Conservation (phyloP, 306 rosid species). For the Abrus pulchellus region DNA sequence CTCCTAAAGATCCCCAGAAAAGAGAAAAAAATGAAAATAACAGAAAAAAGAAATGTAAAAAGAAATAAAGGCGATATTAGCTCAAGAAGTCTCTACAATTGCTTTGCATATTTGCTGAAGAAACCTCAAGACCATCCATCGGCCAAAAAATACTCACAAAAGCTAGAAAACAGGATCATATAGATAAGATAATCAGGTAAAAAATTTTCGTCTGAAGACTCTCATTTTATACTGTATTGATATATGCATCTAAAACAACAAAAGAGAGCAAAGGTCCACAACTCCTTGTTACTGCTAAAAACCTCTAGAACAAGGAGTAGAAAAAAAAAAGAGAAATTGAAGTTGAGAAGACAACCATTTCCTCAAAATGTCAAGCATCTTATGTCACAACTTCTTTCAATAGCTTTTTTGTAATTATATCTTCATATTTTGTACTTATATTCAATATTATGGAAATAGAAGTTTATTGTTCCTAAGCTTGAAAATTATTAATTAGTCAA, state of each 20-base stretch:
- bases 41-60: neutral
- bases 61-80: neutral
- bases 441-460: conserved; percentile 9
- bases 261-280: neutral
- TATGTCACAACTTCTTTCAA: neutral
- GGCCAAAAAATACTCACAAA: neutral
- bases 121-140: neutral
- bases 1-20: neutral
- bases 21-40: neutral
- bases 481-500: neutral
- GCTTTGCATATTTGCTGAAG: conserved; percentile 9
- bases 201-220: neutral
- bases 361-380: neutral
- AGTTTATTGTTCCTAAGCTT: conserved; percentile 36
- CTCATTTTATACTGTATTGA: neutral
- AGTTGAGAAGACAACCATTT: conserved; percentile 20
- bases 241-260: conserved; percentile 13
- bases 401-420: conserved; percentile 2
- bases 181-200: neutral
- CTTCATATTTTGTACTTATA: neutral
- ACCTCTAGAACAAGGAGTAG: neutral
- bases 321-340: neutral
- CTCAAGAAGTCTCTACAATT: neutral
- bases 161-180: neutral
- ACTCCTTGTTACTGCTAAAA: neutral